phyloP scores from a whole-genome alignment of 2,329 filamentous ascomycete genomes.

The Hymenoscyphus fructigenus region DNA sequence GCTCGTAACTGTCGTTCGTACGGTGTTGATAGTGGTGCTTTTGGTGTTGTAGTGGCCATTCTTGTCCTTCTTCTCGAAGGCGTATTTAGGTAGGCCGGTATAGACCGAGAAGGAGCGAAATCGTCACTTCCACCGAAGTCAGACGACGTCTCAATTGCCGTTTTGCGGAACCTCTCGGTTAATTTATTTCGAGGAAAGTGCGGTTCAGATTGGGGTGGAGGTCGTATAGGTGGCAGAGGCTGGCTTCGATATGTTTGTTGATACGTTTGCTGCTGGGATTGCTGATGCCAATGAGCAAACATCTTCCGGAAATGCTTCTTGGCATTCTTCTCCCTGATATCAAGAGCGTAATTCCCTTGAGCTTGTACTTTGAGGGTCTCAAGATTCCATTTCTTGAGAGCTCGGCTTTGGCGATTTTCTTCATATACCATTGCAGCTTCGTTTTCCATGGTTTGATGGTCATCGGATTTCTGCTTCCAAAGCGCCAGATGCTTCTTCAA shows the following conservation, averaged over 20 bases:
- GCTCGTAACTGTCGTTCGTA: conserved; percentile 41
- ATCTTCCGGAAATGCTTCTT: conserved; percentile 37
- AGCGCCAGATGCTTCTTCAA: conserved; percentile 28
- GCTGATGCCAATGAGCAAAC: conserved; percentile 36
- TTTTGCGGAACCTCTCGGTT: background rate
- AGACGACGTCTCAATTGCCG: conserved; percentile 32
- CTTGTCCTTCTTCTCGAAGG: conserved; percentile 45
- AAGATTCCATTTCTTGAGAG: conserved; percentile 36
- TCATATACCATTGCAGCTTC: conserved; percentile 34
- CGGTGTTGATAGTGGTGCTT: conserved; percentile 44
- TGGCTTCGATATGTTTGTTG: conserved; percentile 16
- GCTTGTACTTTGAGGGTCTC: conserved; percentile 30
- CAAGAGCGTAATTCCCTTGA: conserved; percentile 30
- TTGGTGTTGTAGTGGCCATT: conserved; percentile 46
- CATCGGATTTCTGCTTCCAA: conserved; percentile 30
- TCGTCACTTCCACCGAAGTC: conserved; percentile 32
- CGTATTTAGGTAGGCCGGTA: conserved; percentile 26
- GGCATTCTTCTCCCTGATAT: conserved; percentile 35
- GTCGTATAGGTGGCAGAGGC: background rate
- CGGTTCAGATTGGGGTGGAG: background rate
- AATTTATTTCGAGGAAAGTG: background rate
- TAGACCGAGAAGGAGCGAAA: conserved; percentile 22
- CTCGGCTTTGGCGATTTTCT: conserved; percentile 28
- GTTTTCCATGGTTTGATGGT: conserved; percentile 26
- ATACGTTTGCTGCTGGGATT: conserved; percentile 22